Conservation (phyloP, 2,329 filamentous ascomycete genomes). For the Camillea tinctor region DNA sequence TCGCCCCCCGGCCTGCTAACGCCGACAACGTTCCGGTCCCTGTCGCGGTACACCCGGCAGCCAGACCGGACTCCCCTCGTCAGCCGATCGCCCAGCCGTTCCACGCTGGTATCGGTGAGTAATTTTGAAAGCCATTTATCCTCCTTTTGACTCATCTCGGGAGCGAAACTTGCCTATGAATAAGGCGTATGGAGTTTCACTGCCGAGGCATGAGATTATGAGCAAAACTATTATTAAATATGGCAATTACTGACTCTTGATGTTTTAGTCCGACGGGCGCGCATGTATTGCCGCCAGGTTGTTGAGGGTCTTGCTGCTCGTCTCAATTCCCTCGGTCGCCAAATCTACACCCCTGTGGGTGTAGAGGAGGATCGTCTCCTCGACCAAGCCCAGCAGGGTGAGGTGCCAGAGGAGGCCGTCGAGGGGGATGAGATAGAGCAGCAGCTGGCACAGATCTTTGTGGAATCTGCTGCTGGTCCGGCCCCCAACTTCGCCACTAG, state of each 20-base stretch:
- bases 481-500: neutral
- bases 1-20: neutral
- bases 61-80: neutral
- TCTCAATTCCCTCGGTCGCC: neutral
- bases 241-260: too few relatives aligned
- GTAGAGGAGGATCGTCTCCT: neutral
- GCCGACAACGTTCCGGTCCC: neutral
- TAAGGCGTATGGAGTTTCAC: too few relatives aligned
- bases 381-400: neutral
- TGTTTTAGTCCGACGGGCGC: neutral
- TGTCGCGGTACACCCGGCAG: conserved; percentile 1
- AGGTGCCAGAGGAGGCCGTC: neutral
- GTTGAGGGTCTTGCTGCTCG: neutral
- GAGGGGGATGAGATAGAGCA: neutral
- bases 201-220: too few relatives aligned
- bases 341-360: neutral
- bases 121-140: too few relatives aligned
- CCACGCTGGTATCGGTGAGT: conserved; percentile 1
- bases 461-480: neutral
- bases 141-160: too few relatives aligned
- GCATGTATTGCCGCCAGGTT: neutral
- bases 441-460: neutral
- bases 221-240: too few relatives aligned
- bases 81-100: neutral
- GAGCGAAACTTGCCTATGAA: too few relatives aligned